A percentile compares a stretch with the other conserved stretches of the same genome.
Conservation (phyloP, 2,329 filamentous ascomycete genomes). For the Fusarium brachygibbosum region DNA sequence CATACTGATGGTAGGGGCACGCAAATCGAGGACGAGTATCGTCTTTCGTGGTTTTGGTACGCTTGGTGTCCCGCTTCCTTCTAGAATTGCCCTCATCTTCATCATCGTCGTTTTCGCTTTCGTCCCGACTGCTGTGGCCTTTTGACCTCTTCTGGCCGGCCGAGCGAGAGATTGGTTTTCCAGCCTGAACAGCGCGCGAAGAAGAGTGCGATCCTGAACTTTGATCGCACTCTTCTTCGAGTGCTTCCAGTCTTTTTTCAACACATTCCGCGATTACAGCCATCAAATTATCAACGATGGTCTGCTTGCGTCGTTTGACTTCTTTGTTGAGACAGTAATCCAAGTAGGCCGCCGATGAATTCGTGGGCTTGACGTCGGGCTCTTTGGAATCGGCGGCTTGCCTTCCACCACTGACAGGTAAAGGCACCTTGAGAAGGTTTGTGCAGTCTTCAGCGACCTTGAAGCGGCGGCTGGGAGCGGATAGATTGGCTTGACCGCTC, state of each 20-base stretch:
- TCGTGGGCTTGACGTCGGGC: constrained; percentile 46
- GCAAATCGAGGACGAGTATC: constrained; percentile 51
- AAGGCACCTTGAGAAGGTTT: constrained; percentile 41
- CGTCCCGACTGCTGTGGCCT: constrained; percentile 40
- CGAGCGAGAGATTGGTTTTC: constrained; percentile 16
- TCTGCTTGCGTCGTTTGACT: constrained; percentile 27
- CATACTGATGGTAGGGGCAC: constrained; percentile 55
- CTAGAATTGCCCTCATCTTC: constrained; percentile 49
- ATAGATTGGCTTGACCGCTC: constrained; percentile 32
- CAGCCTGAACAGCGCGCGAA: constrained; percentile 32
- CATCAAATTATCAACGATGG: constrained; percentile 33
- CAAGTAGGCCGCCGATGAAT: constrained; percentile 47
- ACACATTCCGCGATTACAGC: constrained; percentile 30
- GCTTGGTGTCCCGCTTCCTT: constrained; percentile 54
- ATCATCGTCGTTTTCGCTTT: constrained; percentile 48
- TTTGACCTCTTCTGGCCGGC: constrained; percentile 41
- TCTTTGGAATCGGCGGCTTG: constrained; percentile 44
- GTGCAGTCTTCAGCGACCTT: constrained; percentile 26
- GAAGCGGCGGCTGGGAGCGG: constrained; percentile 25
- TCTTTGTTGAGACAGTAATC: constrained; percentile 30
- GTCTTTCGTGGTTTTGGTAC: constrained; percentile 53
- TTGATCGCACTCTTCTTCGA: constrained; percentile 38
- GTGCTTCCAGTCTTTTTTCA: constrained; percentile 42
- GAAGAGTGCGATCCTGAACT: constrained; percentile 29
- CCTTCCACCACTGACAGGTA: constrained; percentile 25